These are phyloP conservation scores for Tolypocladium inflatum DNA, from an alignment of 2,329 filamentous ascomycete species.

Conservation along the genomic window DNA sequence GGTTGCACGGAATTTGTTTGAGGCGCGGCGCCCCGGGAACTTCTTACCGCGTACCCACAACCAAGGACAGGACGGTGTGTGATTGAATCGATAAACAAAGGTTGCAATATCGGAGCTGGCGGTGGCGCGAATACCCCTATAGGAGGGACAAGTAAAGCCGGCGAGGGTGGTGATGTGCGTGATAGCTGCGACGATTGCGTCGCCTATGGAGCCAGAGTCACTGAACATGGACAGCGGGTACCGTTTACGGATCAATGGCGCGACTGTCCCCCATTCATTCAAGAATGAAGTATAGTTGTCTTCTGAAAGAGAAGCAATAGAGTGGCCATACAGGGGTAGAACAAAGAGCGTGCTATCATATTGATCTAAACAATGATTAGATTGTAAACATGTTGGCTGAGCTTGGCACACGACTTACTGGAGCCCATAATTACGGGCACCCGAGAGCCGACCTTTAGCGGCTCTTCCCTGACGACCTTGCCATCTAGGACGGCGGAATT, in stretches of 20 bases:
- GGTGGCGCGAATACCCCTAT: background rate
- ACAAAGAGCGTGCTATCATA: background rate
- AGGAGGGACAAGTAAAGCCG: background rate
- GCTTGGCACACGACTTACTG: background rate
- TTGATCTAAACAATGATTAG: background rate
- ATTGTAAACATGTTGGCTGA: background rate
- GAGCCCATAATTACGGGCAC: background rate
- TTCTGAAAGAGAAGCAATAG: background rate
- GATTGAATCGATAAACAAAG: background rate
- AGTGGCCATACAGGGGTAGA: background rate
- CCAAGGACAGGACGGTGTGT: background rate
- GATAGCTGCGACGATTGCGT: background rate
- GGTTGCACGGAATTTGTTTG: background rate
- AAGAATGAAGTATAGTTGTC: background rate
- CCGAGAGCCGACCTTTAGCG: background rate
- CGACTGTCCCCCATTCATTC: background rate
- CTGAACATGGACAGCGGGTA: background rate
- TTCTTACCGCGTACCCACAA: background rate
- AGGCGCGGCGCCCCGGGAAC: background rate
- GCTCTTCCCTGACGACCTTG: background rate
- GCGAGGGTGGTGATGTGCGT: background rate
- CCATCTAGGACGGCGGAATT: background rate
- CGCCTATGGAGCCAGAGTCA: background rate
- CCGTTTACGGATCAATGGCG: background rate
- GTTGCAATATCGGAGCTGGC: background rate